phyloP scores from a whole-genome alignment of 495 filamentous ascomycete species.

The Xylaria intraflava region DNA sequence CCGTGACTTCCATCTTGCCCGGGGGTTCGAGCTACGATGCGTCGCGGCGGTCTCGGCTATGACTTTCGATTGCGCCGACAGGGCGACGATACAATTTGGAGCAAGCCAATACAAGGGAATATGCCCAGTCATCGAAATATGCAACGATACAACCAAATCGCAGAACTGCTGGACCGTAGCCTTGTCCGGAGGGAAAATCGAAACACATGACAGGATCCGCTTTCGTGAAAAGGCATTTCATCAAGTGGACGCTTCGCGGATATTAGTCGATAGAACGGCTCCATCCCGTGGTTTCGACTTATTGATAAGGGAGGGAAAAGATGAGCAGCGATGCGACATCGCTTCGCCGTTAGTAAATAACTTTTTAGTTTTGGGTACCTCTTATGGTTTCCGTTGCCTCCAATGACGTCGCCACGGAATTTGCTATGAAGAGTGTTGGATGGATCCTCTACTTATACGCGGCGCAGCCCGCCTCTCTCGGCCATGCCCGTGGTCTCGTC shows the following conservation, averaged over 20 bases:
- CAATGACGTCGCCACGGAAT: not conserved
- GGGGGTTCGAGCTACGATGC: not conserved
- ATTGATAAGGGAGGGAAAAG: not conserved
- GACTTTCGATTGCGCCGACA: not conserved
- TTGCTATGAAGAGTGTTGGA: no score
- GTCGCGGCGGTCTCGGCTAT: not conserved
- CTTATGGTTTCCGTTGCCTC: not conserved
- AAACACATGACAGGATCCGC: not conserved
- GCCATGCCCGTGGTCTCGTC: no score
- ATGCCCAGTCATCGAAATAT: not conserved
- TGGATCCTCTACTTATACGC: no score
- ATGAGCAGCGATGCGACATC: not conserved
- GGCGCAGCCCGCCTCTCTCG: no score
- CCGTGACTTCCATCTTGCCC: slow-evolving; percentile 54
- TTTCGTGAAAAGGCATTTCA: no score
- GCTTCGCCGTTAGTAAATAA: not conserved
- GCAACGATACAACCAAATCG: not conserved
- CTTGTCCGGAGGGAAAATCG: not conserved
- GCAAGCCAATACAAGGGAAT: not conserved
- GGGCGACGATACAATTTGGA: no score
- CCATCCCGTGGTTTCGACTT: not conserved
- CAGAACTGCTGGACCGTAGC: not conserved
- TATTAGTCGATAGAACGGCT: not conserved
- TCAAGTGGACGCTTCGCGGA: no score
- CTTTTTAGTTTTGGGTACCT: not conserved